Evolutionary conservation across 116 monocot genomes (phyloP).

Genomic region (Papilionanthe hybrid): DNA sequence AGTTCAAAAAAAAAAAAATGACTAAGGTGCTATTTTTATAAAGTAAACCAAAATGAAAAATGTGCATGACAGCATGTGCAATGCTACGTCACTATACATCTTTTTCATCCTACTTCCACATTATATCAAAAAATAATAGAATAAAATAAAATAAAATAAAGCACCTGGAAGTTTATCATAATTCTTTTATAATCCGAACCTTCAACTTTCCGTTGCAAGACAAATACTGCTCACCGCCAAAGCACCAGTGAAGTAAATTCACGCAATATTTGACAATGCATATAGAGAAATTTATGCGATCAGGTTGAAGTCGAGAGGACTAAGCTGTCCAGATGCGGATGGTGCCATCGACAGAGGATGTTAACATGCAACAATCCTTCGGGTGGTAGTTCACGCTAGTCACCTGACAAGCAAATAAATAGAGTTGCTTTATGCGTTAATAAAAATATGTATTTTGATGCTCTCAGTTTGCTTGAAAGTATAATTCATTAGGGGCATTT

Average conservation of each 20-base stretch:
- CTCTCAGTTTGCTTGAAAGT: not conserved
- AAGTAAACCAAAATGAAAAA: no score
- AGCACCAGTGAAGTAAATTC: not conserved
- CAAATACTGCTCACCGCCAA: not conserved
- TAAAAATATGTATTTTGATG: not conserved
- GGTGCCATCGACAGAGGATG: slow-evolving; percentile 88
- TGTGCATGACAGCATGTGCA: no score
- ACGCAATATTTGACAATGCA: not conserved
- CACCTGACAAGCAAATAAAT: slow-evolving; percentile 40
- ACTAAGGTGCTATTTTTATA: no score
- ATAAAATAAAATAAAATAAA: no score
- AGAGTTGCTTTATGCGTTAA: not conserved
- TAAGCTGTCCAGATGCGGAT: slow-evolving; percentile 70
- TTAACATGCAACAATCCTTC: slow-evolving; percentile 79
- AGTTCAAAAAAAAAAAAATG: no score
- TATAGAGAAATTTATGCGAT: not conserved
- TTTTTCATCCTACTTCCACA: no score
- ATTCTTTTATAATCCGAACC: not conserved
- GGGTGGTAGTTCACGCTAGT: slow-evolving; percentile 94
- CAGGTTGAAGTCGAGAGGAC: not conserved
- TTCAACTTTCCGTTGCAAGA: not conserved
- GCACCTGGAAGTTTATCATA: no score
- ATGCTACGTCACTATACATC: no score
- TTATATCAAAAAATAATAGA: no score
- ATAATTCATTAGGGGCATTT: not conserved